Conservation (phyloP, 768 basidiomycete genomes). For the Boletales sp. region DNA sequence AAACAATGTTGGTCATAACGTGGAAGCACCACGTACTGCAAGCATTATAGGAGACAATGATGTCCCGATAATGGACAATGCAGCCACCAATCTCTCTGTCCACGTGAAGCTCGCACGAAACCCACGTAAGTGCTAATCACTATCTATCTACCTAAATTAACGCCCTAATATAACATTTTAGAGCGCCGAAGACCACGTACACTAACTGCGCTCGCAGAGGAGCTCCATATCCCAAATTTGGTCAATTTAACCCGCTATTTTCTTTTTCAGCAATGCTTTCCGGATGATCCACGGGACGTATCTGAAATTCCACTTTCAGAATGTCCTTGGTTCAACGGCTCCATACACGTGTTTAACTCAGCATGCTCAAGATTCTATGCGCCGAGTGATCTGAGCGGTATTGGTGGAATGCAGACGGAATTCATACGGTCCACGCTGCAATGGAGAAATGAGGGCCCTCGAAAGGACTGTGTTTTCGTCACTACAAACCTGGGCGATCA, state of each 20-base stretch:
- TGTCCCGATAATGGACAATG: background rate
- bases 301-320: background rate
- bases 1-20: background rate
- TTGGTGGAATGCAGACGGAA: conserved; percentile 25
- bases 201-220: background rate
- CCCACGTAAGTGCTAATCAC: background rate
- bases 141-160: background rate
- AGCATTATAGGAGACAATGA: background rate
- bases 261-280: background rate
- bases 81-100: background rate
- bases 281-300: background rate
- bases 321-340: background rate
- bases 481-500: conserved; percentile 3
- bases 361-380: background rate
- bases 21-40: background rate
- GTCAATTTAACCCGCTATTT: background rate
- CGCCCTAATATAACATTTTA: background rate
- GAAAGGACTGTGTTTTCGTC: conserved; percentile 24
- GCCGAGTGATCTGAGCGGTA: conserved; percentile 20
- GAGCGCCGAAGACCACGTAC: background rate
- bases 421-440: conserved; percentile 14
- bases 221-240: background rate
- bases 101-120: background rate
- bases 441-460: conserved; percentile 12
- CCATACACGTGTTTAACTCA: background rate